Percentiles rank a stretch among this genome's conserved stretches.
These are phyloP conservation scores for Rubus idaeus DNA, from an alignment of 306 rosid species.

Conservation along the genomic window DNA sequence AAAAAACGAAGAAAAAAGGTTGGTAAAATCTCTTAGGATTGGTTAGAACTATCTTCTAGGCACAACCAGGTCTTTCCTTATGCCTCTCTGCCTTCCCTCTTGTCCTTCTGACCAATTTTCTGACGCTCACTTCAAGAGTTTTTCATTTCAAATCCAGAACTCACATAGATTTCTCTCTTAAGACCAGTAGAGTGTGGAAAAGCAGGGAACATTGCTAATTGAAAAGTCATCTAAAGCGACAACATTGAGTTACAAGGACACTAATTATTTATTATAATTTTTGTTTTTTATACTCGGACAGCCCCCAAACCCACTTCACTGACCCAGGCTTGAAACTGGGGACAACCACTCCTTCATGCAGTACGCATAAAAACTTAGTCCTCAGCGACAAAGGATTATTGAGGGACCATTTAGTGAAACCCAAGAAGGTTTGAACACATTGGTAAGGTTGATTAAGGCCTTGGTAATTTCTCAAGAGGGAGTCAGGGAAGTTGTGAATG, in stretches of 20 bases:
- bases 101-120: neutral
- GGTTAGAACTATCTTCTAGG: neutral
- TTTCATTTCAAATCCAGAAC: neutral
- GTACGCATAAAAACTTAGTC: neutral
- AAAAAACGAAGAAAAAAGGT: neutral
- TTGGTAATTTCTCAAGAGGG: neutral
- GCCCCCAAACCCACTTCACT: neutral
- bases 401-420: neutral
- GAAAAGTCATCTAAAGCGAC: neutral
- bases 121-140: neutral
- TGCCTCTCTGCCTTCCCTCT: neutral
- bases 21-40: neutral
- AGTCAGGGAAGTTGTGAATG: neutral
- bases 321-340: neutral
- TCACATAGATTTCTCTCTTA: neutral
- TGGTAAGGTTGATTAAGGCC: neutral
- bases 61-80: neutral
- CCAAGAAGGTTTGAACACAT: neutral
- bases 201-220: neutral
- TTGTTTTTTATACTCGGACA: neutral
- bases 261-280: neutral
- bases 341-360: no score
- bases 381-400: neutral
- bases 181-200: neutral
- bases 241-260: neutral